Conservation (phyloP, 495 filamentous ascomycete genomes). For the Aspergillus kassunensis region DNA sequence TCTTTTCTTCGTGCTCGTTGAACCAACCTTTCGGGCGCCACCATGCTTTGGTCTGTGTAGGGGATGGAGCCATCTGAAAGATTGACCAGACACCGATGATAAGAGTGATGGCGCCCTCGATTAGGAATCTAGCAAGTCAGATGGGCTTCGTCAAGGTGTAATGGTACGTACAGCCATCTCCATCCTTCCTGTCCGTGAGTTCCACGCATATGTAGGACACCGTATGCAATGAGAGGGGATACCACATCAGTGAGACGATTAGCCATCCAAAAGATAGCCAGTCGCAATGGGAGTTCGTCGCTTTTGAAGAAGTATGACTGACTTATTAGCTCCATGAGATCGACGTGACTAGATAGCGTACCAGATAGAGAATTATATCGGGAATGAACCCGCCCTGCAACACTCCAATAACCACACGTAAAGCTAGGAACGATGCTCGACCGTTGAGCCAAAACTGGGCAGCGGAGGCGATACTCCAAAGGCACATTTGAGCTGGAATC, state of each 20-base stretch:
- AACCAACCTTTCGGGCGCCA: conserved; percentile 68
- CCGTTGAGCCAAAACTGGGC: conserved; percentile 22
- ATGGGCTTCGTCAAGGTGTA: background rate
- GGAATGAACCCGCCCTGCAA: conserved; percentile 31
- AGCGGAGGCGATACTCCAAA: conserved; percentile 3
- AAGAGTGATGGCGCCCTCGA: conserved; percentile 47
- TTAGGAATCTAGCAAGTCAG: conserved; percentile 30
- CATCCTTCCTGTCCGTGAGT: conserved; percentile 30
- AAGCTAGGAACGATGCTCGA: conserved; percentile 26
- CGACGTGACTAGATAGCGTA: conserved; percentile 11
- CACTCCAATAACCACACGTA: conserved; percentile 35
- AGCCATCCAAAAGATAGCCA: conserved; percentile 62
- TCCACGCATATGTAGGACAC: conserved; percentile 41
- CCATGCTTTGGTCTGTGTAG: conserved; percentile 54
- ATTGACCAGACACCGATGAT: conserved; percentile 50
- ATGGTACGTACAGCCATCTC: conserved; percentile 34
- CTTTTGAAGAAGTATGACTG: conserved; percentile 53
- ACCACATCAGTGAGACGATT: conserved; percentile 47
- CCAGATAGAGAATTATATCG: background rate
- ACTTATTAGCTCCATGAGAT: background rate
- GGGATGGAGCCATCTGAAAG: conserved; percentile 44
- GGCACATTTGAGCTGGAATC: conserved; percentile 30
- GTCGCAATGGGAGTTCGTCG: conserved; percentile 55
- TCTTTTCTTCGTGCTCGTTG: conserved; percentile 57
- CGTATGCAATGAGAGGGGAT: conserved; percentile 44